These are phyloP conservation scores for Suillus paluster DNA, from an alignment of 768 basidiomycete genomes.

Conservation along the genomic window DNA sequence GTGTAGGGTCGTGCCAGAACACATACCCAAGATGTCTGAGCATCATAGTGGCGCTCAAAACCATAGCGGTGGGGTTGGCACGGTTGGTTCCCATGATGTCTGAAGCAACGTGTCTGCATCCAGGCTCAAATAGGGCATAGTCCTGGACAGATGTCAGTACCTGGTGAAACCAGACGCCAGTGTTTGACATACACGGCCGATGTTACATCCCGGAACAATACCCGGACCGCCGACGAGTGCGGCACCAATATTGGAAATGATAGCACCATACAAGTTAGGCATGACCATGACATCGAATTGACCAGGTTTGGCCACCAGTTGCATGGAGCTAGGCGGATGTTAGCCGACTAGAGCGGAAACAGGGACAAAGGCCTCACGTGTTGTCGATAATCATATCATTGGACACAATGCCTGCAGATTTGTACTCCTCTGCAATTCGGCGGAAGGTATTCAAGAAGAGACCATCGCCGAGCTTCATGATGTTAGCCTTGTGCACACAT, in stretches of 20 bases:
- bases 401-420: constrained; percentile 84
- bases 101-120: constrained; percentile 93
- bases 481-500: constrained; percentile 99
- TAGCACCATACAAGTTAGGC: constrained; percentile 97
- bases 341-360: background rate
- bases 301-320: constrained; percentile 92
- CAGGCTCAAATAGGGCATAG: constrained; percentile 98
- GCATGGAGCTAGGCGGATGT: constrained; percentile 79
- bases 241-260: constrained; percentile 97
- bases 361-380: constrained; percentile 58
- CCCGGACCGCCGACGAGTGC: constrained; percentile 98
- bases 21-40: constrained; percentile 91
- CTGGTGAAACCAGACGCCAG: background rate
- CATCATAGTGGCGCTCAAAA: constrained; percentile 98
- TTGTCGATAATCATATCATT: constrained; percentile 99
- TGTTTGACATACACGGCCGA: constrained; percentile 74
- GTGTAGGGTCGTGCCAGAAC: constrained; percentile 21
- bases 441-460: constrained; percentile 99
- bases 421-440: constrained; percentile 95
- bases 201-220: constrained; percentile 97
- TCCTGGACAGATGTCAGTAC: constrained; percentile 54
- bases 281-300: constrained; percentile 99
- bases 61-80: constrained; percentile 97
- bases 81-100: constrained; percentile 97
- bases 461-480: constrained; percentile 99